Base-by-base conservation (phyloP, 352 stramenopile genomes). In the Phytophthora litchii region DNA sequence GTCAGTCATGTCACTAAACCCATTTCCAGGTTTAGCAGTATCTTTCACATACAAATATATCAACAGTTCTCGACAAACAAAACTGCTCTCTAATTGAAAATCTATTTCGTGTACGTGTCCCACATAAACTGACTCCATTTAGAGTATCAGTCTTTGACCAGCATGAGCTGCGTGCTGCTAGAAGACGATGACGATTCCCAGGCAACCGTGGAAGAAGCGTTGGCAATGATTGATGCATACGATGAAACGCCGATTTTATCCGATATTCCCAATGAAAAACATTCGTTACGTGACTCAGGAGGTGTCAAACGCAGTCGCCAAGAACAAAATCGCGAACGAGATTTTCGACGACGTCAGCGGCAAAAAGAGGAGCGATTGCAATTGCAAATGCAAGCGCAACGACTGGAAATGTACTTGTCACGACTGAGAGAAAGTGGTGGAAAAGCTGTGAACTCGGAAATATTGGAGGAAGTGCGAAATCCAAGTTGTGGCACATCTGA, bases 321-420 rank as follows among this genome's bases (percentile, higher is more conserved):
- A 27, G 37, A 50, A 17, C 47, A 54, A 38, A 64, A 59, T 21
- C 53, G 51, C 34, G 63, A 67, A 38, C 35, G 55, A 14, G 52
- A 60, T 25, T 58, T 56, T 51, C 59, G 52, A 36, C 47, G 49
- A 8, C 53, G 53, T 32, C 64, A 65, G 37, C 32, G 49, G n/a
- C 25, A 54, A 19, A 66, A 61, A 19, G 63, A 72, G 51, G 63
- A 72, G 38, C 21, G 25, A 47, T 29, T 54, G 51, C 44, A 67
- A 21, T 38, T 69, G 42, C 17, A 73, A 49, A 69, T 66, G 53
- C 64, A 73, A 20, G 37, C 43, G 42, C 47, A 73, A 31, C 48
- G 42, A 10, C 31, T 73, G 32, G 36, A 66, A 41, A 50, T 21
- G 31, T 54, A 62, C 50, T 59, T 70, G 31, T 42, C 40, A 1